phyloP scores from a whole-genome alignment of 345 rosid genomes.

The Brassica napus region Da-Ae NC_063436.1:31048001-31048500 shows the following conservation, averaged over 20 bases:
- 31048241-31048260: constrained; percentile 57
- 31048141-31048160: constrained; percentile 75
- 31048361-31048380: constrained; percentile 65
- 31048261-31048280: background rate
- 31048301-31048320: background rate
- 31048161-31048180: constrained; percentile 68
- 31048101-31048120: constrained; percentile 56
- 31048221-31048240: constrained; percentile 70
- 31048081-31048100: background rate
- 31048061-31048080: background rate
- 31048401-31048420: constrained; percentile 65
- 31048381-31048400: constrained; percentile 63
- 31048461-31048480: no score
- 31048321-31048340: constrained; percentile 76
- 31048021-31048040: background rate
- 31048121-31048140: constrained; percentile 56
- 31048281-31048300: background rate
- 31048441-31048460: background rate
- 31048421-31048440: constrained; percentile 18
- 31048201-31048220: constrained; percentile 66
- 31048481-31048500: no score
- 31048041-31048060: background rate
- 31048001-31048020: constrained; percentile 1
- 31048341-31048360: constrained; percentile 76
- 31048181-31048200: constrained; percentile 78